Base-by-base conservation (phyloP, 805 yeast species). In the Brettanomyces bruxellensis region DNA sequence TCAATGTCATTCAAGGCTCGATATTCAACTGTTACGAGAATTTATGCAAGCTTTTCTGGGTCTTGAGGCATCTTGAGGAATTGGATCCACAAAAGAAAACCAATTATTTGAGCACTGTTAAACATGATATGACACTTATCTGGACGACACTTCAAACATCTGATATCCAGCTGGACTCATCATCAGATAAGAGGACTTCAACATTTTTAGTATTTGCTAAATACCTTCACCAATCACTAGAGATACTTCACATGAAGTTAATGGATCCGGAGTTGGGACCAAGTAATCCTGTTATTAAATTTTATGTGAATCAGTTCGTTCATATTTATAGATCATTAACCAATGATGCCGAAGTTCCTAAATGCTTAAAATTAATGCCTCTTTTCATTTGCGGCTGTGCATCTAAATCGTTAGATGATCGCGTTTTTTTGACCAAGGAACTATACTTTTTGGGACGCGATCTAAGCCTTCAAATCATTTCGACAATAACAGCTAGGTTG, bases 1-100 rank as follows among this genome's bases (percentile, higher is more conserved):
- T 60, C 39, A 64, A 68, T 44, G 71, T 72, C 1, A 58, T 70
- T 4, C 51, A 63, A 36, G 73, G 72, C 0, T 62, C 72, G 5
- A 59, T 68, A 2, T 53, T 61, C 5, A 64, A 61, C 28, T 63
- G 67, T 32, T 64, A 66, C 47, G 73, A 69, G 43, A 54, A 65
- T 35, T 38, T 64, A 11, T 65, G 70, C 25, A 71, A 72, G 48
- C 53, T 69, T 11, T 53, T 66, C 1, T 71, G 68, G 68, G 48
- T 71, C 13, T 52, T 67, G n/a, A 43, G 56, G 28, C 47, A 46
- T 47, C 36, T 30, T 35, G 32, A 37, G 34, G 32, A 49, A 5
- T 36, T 53, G 8, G 52, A 43, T 7, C 23, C 30, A 9, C 35
- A 28, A 8, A 45, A 46, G 22, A 37, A 47, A 3, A 47, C 47